These are phyloP conservation scores for Colletotrichum cereale DNA, from an alignment of 2,329 filamentous ascomycete species.

Conservation along the genomic window DNA sequence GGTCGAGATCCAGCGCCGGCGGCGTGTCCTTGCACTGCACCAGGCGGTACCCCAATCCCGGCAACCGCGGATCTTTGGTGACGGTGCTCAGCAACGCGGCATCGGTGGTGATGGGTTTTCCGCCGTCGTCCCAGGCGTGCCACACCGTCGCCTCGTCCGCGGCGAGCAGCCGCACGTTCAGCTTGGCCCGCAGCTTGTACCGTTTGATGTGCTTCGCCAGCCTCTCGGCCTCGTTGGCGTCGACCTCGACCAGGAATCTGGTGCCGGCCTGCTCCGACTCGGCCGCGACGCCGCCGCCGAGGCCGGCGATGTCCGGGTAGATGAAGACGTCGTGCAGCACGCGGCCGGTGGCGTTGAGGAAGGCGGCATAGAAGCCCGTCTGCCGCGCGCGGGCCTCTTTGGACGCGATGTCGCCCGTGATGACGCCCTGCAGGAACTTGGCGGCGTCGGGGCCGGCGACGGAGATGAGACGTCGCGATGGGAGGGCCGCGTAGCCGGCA, in stretches of 20 bases:
- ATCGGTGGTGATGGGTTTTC: conserved; percentile 22
- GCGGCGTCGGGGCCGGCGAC: conserved; percentile 83
- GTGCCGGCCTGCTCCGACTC: conserved; percentile 40
- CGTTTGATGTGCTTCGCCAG: conserved; percentile 82
- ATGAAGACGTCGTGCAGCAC: conserved; percentile 92
- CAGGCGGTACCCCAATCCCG: conserved; percentile 67
- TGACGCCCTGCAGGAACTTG: conserved; percentile 88
- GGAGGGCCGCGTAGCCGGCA: conserved; percentile 67
- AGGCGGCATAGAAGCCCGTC: conserved; percentile 81
- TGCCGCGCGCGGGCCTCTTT: conserved; percentile 51
- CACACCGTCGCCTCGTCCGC: conserved; percentile 76
- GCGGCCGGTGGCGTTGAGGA: conserved; percentile 87
- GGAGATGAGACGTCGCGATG: conserved; percentile 83
- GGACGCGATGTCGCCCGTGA: conserved; percentile 76
- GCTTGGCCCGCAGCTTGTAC: conserved; percentile 87
- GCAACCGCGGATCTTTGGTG: conserved; percentile 66
- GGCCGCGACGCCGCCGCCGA: conserved; percentile 43
- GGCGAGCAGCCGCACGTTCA: conserved; percentile 75
- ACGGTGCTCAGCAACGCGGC: conserved; percentile 47
- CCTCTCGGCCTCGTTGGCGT: conserved; percentile 71
- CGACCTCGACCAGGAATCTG: conserved; percentile 82
- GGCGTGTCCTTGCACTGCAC: conserved; percentile 48
- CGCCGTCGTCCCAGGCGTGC: conserved; percentile 76
- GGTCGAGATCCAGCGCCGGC: conserved; percentile 58
- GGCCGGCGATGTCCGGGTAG: conserved; percentile 70